A percentile compares a stretch with the other conserved stretches of the same genome.
Conservation (phyloP, 371 early-diverging fungal genomes). For the Lichtheimia ornata region DNA sequence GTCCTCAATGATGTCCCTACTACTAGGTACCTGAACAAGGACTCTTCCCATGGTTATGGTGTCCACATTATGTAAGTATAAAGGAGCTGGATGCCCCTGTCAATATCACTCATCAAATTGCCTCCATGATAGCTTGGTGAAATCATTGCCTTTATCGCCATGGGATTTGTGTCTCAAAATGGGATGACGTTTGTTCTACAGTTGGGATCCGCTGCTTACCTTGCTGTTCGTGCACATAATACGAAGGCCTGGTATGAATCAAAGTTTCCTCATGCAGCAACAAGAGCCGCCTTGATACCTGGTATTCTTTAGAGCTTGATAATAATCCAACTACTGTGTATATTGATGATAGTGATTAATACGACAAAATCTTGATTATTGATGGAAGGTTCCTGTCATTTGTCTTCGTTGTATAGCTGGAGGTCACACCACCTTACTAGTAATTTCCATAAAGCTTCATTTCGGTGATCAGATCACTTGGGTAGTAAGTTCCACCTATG, state of each 20-base stretch:
- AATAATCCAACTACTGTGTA: background rate
- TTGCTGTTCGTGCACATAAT: conserved; percentile 29
- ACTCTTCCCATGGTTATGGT: conserved; percentile 39
- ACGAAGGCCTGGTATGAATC: conserved; percentile 38
- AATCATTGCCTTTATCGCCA: conserved; percentile 29
- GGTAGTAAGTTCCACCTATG: no score
- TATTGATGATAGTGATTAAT: background rate
- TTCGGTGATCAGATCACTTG: no score
- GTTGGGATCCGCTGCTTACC: conserved; percentile 23
- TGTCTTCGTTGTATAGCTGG: no score
- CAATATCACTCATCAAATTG: background rate
- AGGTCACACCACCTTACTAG: no score
- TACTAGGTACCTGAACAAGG: conserved; percentile 31
- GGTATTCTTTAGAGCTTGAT: conserved; percentile 21
- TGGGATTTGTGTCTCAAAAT: conserved; percentile 31
- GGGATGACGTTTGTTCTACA: conserved; percentile 22
- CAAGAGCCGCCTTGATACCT: conserved; percentile 31
- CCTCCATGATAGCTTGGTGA: conserved; percentile 28
- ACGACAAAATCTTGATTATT: background rate
- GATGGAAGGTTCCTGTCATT: no score
- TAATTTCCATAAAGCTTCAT: no score
- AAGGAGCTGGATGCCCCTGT: background rate
- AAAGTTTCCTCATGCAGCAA: conserved; percentile 19
- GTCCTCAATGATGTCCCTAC: background rate
- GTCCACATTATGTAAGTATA: conserved; percentile 47